Evolutionary conservation across 331 rosid species (phyloP).

Genomic region (Phaseolus coccineus): DNA sequence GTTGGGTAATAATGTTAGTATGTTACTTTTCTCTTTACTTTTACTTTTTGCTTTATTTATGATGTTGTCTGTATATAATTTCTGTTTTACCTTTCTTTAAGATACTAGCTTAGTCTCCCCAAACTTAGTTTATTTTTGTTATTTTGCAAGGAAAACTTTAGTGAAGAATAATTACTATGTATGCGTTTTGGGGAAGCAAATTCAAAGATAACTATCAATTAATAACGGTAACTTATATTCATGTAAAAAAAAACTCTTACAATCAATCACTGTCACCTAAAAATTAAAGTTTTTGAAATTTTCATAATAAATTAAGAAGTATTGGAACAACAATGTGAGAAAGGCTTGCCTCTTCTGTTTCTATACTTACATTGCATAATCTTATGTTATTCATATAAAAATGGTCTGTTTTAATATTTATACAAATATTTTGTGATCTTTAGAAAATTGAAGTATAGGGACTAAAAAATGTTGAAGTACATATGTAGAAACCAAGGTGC

Average conservation of each 20-base stretch:
- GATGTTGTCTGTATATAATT: constrained; percentile 27
- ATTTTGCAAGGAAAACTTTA: too few species aligned
- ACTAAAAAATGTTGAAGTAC: too few species aligned
- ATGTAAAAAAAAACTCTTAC: neutral
- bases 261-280: neutral
- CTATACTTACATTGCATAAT: too few species aligned
- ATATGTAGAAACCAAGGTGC: too few species aligned
- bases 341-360: neutral
- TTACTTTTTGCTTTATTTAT: constrained; percentile 43
- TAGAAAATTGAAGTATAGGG: too few species aligned
- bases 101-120: constrained; percentile 7
- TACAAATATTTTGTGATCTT: too few species aligned
- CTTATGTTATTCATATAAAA: too few species aligned
- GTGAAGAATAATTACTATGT: neutral
- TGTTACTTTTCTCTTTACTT: constrained; percentile 45
- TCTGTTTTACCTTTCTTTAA: constrained; percentile 31
- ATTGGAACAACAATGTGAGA: neutral
- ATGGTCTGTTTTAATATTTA: too few species aligned
- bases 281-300: neutral
- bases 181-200: constrained; percentile 31
- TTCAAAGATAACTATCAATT: neutral
- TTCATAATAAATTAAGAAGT: neutral
- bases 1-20: constrained; percentile 5
- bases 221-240: neutral
- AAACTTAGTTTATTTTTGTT: neutral